phyloP scores from a whole-genome alignment of 805 yeast genomes.

The Myxozyma udenii region DNA sequence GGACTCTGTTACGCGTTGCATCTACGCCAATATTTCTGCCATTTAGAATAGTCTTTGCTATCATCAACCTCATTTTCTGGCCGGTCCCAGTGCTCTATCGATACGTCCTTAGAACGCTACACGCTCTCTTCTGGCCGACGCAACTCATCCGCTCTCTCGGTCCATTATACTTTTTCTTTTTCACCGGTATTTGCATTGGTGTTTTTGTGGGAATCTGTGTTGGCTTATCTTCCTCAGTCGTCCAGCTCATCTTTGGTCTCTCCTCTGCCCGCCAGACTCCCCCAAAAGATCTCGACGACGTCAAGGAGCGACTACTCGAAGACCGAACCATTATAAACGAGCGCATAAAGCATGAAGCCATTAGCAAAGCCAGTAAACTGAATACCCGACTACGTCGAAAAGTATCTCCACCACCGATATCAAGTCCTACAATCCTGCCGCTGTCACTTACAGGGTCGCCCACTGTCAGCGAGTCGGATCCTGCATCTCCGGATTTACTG shows the following conservation, averaged over 20 bases:
- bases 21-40: conserved; percentile 12
- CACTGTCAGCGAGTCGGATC: not conserved
- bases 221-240: conserved; percentile 14
- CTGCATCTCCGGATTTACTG: no score
- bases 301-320: not conserved
- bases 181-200: conserved; percentile 22
- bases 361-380: not conserved
- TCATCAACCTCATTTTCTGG: conserved; percentile 16
- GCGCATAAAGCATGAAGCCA: not conserved
- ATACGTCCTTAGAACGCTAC: not conserved
- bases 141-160: conserved; percentile 9
- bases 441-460: not conserved
- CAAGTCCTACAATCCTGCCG: not conserved
- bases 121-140: conserved; percentile 11
- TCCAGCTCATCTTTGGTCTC: conserved; percentile 18
- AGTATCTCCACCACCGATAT: not conserved
- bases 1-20: no score
- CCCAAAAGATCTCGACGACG: not conserved
- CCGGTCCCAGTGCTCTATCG: conserved; percentile 15
- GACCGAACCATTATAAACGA: no score
- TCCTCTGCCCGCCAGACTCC: not conserved
- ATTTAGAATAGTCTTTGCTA: not conserved
- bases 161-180: conserved; percentile 24
- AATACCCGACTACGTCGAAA: not conserved
- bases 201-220: conserved; percentile 17